Percentiles rank a stretch among this genome's conserved stretches.
phyloP scores from a whole-genome alignment of 2,329 filamentous ascomycete genomes.

The Penicillium sp. region DNA sequence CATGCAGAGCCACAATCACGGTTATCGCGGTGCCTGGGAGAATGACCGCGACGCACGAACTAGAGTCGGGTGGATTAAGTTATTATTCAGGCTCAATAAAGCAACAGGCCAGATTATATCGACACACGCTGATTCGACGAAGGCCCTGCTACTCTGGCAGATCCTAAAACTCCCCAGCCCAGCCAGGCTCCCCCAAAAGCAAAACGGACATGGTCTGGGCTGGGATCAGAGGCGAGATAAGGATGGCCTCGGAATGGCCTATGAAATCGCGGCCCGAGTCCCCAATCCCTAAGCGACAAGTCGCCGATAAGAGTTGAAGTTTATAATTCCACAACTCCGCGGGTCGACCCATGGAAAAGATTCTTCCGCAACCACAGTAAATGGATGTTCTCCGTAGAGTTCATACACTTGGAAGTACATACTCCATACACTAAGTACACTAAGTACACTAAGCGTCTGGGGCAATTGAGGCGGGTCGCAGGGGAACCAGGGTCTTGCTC shows the following conservation, averaged over 20 bases:
- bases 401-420: no score
- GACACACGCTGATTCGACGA: conserved; percentile 20
- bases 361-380: neutral
- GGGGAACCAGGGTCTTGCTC: neutral
- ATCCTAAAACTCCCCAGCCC: neutral
- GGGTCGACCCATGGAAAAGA: conserved; percentile 2
- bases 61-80: neutral
- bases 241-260: conserved; percentile 2
- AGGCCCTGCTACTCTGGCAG: neutral
- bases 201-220: neutral
- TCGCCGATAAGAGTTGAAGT: conserved; percentile 7
- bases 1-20: conserved; percentile 11
- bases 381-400: no score
- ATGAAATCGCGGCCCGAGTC: conserved; percentile 3
- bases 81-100: conserved; percentile 1
- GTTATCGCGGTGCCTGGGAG: conserved; percentile 5
- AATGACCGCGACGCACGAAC: neutral
- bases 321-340: conserved; percentile 19
- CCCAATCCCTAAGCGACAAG: neutral
- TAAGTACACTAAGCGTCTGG: neutral
- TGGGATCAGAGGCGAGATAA: conserved; percentile 15
- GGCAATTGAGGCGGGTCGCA: neutral
- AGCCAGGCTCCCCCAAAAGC: neutral
- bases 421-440: neutral
- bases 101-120: conserved; percentile 14